Base-by-base conservation (phyloP, 148 eudicot genomes). In the Cornus suecica region DNA sequence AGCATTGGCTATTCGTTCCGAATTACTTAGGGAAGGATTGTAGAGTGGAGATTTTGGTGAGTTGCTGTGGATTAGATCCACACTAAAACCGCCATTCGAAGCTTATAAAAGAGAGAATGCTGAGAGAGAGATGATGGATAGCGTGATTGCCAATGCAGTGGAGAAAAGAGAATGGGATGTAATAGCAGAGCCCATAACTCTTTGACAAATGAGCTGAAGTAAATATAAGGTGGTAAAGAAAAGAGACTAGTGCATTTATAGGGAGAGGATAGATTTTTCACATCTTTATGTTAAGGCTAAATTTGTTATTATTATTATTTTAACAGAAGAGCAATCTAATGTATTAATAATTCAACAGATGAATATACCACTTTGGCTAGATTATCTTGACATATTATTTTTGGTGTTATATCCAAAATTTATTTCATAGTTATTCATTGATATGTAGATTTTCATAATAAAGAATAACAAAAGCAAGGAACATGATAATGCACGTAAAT, bases 41-140 rank as follows among this genome's bases (percentile, higher is more conserved):
- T 77, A 45, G 61, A 83, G 62, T 9, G 82, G 85, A 22, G 80
- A 83, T n/a, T 25, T 9, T 5, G 77, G 72, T 8, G 83, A 83
- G 56, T 83, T 83, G 31, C 83, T 62, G 69, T 83, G 86, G 30
- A 83, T 83, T 34, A 83, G 78, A 25, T 83, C 73, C 28, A 32
- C 11, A 13, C 72, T 76, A 23, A 76, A 76, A 3, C 72, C 78
- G 23, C 58, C 63, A 52, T 14, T 66, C 8, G 2, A 11, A 48
- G 54, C 54, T 48, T 48, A 16, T 48, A 48, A 2, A 18, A 48
- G 54, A 48, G 54, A 48, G 54, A 48, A 48, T 48, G 15, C 15
- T 11, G 54, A 48, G 54, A 48, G 54, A 48, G 54, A 48, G 20
- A 48, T 48, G 54, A 16, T 48, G 20, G 18, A 48, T 48, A 13